Evolutionary conservation across 75 land plant genomes (phyloP).

Genomic region (Cunninghamia lanceolata): DNA sequence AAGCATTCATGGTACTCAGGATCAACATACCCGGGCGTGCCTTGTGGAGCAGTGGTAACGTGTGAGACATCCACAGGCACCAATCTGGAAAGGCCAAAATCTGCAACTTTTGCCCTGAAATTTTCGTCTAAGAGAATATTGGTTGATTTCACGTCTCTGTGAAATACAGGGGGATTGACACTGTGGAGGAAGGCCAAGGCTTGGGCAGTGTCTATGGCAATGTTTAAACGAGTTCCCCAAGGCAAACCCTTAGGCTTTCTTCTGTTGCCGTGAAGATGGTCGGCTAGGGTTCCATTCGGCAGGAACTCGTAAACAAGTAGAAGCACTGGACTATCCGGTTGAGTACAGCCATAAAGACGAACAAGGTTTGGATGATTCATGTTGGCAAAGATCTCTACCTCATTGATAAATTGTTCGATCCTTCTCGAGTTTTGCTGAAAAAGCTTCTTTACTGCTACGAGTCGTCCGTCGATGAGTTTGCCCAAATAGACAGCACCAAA

Average conservation of each 20-base stretch:
- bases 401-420: constrained; percentile 24
- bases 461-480: constrained; percentile 9
- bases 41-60: constrained; percentile 40
- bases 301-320: constrained; percentile 43
- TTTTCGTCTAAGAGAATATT: constrained; percentile 31
- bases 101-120: constrained; percentile 36
- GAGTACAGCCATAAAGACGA: constrained; percentile 26
- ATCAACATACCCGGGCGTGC: constrained; percentile 42
- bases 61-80: constrained; percentile 26
- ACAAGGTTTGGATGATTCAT: constrained; percentile 35
- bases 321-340: constrained; percentile 12
- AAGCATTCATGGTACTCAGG: constrained; percentile 41
- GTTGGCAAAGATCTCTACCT: constrained; percentile 21
- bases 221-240: constrained; percentile 21
- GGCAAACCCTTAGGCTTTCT: constrained; percentile 5
- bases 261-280: constrained; percentile 36
- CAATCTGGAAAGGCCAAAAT: constrained; percentile 43
- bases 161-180: constrained; percentile 25
- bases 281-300: constrained; percentile 31
- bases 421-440: neutral
- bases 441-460: constrained; percentile 20
- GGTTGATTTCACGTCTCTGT: constrained; percentile 37
- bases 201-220: constrained; percentile 32
- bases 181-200: constrained; percentile 37
- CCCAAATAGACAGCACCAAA: constrained; percentile 18